A percentile compares a stretch with the other conserved stretches of the same genome.
Evolutionary conservation across 1,284 basidiomycete genomes (phyloP).

Genomic region (Golubevia sp.): DNA sequence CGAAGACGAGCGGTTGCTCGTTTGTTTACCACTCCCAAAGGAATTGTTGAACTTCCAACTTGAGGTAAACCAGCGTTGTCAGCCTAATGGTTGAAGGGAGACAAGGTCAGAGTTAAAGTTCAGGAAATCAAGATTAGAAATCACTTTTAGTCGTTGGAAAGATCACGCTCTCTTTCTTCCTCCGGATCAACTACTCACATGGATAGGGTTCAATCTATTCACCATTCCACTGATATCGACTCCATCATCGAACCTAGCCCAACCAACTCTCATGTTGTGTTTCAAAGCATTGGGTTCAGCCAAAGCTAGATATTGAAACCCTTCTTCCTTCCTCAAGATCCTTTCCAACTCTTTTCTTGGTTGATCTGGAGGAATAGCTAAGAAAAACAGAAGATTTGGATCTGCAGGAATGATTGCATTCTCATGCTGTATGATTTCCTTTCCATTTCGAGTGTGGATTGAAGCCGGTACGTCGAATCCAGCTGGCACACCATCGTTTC

Average conservation of each 20-base stretch:
- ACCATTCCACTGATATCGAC: constrained; percentile 35
- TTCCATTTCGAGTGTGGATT: neutral
- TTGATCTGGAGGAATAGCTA: constrained; percentile 34
- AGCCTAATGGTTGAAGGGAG: neutral
- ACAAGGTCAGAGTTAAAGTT: neutral
- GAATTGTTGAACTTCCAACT: constrained; percentile 35
- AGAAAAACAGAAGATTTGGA: constrained; percentile 39
- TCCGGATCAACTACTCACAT: constrained; percentile 1
- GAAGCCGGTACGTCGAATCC: neutral
- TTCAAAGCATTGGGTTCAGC: constrained; percentile 47
- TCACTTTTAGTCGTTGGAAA: too few species aligned
- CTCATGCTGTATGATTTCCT: constrained; percentile 8
- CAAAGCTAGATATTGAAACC: constrained; percentile 44
- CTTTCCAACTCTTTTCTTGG: constrained; percentile 32
- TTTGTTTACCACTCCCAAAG: constrained; percentile 38
- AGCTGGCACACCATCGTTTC: neutral
- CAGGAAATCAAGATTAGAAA: neutral
- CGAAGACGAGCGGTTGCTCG: constrained; percentile 37
- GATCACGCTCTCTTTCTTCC: too few species aligned
- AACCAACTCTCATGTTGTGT: constrained; percentile 41
- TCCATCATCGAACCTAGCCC: constrained; percentile 40
- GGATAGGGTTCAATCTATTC: constrained; percentile 19
- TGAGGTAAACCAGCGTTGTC: constrained; percentile 10
- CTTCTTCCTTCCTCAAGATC: neutral
- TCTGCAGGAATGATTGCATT: constrained; percentile 33